These are phyloP conservation scores for Eimeria mitis DNA, from an alignment of 169 alveolate species.

Conservation along the genomic window DNA sequence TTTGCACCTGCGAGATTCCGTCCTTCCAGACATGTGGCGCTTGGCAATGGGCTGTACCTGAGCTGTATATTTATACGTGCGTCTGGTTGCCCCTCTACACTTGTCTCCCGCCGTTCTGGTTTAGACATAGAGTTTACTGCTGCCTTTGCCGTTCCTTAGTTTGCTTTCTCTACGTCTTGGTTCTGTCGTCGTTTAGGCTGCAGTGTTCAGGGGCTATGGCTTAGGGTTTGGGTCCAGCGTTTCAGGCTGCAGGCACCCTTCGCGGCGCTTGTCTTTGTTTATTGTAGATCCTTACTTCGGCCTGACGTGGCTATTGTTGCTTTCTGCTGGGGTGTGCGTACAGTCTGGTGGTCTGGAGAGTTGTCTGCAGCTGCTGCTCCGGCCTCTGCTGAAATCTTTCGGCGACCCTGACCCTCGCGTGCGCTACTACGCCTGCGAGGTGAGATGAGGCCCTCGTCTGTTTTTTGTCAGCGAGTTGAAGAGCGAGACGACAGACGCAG, in stretches of 20 bases:
- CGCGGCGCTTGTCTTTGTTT: neutral
- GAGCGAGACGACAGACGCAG: neutral
- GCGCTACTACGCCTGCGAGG: slow-evolving; percentile 85
- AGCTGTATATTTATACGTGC: neutral
- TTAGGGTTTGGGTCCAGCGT: neutral
- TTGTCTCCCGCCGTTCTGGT: neutral
- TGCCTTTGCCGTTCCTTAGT: neutral
- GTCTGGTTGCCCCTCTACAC: neutral
- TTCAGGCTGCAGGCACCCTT: neutral
- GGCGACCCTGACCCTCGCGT: slow-evolving; percentile 82
- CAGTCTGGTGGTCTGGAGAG: slow-evolving; percentile 56
- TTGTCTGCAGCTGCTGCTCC: slow-evolving; percentile 56
- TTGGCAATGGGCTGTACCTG: neutral
- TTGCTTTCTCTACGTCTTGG: neutral
- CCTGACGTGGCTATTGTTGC: neutral
- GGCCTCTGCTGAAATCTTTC: slow-evolving; percentile 77
- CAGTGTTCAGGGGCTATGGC: neutral
- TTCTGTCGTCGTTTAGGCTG: neutral
- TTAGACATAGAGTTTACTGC: neutral
- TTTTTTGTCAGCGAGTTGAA: neutral
- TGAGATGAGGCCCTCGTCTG: neutral
- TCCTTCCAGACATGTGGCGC: neutral
- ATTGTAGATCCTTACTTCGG: neutral
- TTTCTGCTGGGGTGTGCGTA: slow-evolving; percentile 8
- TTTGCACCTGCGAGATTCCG: neutral